Conservation (phyloP, 176 grass and related monocot genomes). For the Phyllostachys edulis region DNA sequence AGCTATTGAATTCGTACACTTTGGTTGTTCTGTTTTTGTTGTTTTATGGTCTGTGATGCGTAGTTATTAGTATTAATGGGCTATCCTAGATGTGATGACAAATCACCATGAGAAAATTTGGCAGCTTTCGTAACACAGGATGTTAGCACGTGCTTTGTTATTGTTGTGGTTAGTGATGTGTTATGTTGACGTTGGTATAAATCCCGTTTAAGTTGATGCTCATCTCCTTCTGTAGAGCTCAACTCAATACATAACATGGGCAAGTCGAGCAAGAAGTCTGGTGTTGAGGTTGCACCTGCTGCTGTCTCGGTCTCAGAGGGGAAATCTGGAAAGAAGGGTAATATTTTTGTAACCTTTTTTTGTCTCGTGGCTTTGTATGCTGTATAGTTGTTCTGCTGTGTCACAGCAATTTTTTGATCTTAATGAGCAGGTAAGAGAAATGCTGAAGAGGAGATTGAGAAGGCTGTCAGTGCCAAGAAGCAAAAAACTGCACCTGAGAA, state of each 20-base stretch:
- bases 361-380: not conserved
- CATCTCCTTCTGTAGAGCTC: conserved; percentile 12
- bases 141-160: not conserved
- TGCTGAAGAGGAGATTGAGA: conserved; percentile 53
- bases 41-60: not conserved
- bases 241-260: conserved; percentile 26
- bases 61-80: not conserved
- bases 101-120: too few relatives aligned
- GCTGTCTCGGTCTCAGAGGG: not conserved
- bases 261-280: conserved; percentile 45
- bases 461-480: conserved; percentile 63
- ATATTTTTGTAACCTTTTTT: not conserved
- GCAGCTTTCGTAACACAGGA: not conserved
- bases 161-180: not conserved
- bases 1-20: not conserved
- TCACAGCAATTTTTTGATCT: not conserved
- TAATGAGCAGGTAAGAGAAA: conserved; percentile 66
- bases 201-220: not conserved
- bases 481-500: conserved; percentile 47
- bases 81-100: not conserved
- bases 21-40: not conserved
- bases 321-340: conserved; percentile 76
- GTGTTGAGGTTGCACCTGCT: conserved; percentile 28
- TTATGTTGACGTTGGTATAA: not conserved
- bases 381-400: not conserved